Conservation (phyloP, 2,329 filamentous ascomycete species). For the Chaetomiaceae sp. region DNA sequence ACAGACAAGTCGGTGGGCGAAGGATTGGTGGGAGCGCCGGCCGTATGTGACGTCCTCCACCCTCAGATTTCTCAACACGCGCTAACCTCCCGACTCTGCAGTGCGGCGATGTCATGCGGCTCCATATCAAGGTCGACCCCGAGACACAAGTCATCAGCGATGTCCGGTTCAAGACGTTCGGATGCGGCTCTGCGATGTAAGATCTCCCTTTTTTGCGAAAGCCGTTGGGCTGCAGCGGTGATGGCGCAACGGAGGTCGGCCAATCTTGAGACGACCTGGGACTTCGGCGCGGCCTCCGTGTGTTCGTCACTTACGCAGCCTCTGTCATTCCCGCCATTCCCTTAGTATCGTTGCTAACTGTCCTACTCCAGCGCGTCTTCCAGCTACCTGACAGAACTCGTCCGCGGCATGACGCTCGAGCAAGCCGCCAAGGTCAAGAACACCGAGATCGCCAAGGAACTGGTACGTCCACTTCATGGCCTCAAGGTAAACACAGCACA, state of each 20-base stretch:
- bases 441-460: constrained; percentile 96
- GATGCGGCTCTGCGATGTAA: constrained; percentile 82
- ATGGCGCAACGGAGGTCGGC: too few relatives aligned
- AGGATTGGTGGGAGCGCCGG: constrained; percentile 85
- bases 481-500: constrained; percentile 69
- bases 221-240: too few relatives aligned
- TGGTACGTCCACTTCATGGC: constrained; percentile 64
- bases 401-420: constrained; percentile 93
- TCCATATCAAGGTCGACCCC: constrained; percentile 89
- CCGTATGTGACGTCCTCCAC: constrained; percentile 51
- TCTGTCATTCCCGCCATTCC: too few relatives aligned
- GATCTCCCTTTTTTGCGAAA: not conserved
- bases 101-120: constrained; percentile 82
- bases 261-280: too few relatives aligned
- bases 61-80: not conserved
- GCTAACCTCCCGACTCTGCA: constrained; percentile 7
- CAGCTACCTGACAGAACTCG: constrained; percentile 90
- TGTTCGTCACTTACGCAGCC: too few relatives aligned
- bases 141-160: constrained; percentile 84
- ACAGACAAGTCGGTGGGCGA: constrained; percentile 79
- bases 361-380: constrained; percentile 58
- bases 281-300: too few relatives aligned
- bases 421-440: constrained; percentile 91
- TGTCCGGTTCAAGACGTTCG: constrained; percentile 98
- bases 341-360: constrained; percentile 13